Evolutionary conservation across 129 eudicot species (phyloP).

Genomic region (Helianthus tuberosus): DNA sequence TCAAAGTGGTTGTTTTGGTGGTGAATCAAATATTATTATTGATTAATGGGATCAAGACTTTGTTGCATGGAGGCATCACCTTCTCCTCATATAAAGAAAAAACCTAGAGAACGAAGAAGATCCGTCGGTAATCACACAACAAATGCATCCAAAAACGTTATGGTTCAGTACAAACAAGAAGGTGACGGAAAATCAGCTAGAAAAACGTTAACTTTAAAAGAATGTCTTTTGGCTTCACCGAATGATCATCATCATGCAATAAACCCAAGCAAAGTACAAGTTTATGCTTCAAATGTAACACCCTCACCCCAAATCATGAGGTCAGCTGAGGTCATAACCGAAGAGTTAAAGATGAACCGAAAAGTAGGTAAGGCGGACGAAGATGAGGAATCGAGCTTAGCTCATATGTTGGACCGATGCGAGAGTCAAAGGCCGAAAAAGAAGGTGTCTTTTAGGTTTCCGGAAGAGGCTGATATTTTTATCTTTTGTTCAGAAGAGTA

Average conservation of each 20-base stretch:
- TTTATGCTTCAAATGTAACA: conserved; percentile 18
- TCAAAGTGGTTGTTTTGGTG: background rate
- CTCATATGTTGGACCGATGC: conserved; percentile 13
- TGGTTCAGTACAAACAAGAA: conserved; percentile 15
- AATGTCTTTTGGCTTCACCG: conserved; percentile 39
- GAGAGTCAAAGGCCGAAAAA: conserved; percentile 31
- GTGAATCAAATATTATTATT: background rate
- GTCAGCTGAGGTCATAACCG: background rate
- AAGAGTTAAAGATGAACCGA: conserved; percentile 7
- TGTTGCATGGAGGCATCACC: conserved; percentile 30
- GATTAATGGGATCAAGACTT: conserved; percentile 29
- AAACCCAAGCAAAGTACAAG: conserved; percentile 27
- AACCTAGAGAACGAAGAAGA: conserved; percentile 17
- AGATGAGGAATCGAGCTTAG: conserved; percentile 23
- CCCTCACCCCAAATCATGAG: conserved; percentile 3
- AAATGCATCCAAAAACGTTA: background rate
- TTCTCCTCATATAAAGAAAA: conserved; percentile 15
- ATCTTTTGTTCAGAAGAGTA: conserved; percentile 30
- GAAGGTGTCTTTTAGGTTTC: conserved; percentile 41
- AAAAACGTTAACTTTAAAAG: conserved; percentile 26
- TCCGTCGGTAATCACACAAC: background rate
- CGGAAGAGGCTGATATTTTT: conserved; percentile 38
- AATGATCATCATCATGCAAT: conserved; percentile 20
- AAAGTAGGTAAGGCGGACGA: background rate
- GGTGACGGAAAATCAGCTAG: conserved; percentile 2